Evolutionary conservation across 208 protist species (phyloP).

Genomic region (Acanthamoeba healyi): DNA sequence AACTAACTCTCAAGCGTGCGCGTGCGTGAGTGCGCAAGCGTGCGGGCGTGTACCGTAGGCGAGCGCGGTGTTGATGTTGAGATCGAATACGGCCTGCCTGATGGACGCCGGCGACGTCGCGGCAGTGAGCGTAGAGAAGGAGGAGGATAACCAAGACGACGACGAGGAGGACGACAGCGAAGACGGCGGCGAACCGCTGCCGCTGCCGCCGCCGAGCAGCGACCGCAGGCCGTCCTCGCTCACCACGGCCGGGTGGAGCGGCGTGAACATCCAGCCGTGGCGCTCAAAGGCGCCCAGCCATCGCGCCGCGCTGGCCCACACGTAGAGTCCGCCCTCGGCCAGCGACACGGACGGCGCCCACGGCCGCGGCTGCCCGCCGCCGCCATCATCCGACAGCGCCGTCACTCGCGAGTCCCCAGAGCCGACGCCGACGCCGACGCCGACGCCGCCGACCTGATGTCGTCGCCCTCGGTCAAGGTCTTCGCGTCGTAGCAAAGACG

Average conservation of each 20-base stretch:
- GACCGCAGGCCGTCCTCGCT: conserved; percentile 23
- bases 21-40: background rate
- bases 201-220: background rate
- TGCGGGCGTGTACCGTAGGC: background rate
- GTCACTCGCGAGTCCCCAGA: too few species aligned
- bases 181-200: background rate
- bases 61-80: conserved; percentile 30
- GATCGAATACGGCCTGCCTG: background rate
- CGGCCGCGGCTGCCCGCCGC: too few species aligned
- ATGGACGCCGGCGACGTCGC: background rate
- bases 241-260: conserved; percentile 17
- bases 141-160: background rate
- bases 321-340: background rate
- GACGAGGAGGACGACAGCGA: background rate
- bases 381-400: too few species aligned
- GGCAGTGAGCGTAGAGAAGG: background rate
- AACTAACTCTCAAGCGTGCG: background rate
- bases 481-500: too few species aligned
- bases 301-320: background rate
- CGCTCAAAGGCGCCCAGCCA: conserved; percentile 18
- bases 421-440: too few species aligned
- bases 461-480: too few species aligned
- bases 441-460: too few species aligned
- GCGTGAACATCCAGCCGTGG: conserved; percentile 30
- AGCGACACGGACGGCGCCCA: too few species aligned